These are phyloP conservation scores for Gentiana straminea DNA, from an alignment of 257 asterid genomes.

Conservation along the genomic window DNA sequence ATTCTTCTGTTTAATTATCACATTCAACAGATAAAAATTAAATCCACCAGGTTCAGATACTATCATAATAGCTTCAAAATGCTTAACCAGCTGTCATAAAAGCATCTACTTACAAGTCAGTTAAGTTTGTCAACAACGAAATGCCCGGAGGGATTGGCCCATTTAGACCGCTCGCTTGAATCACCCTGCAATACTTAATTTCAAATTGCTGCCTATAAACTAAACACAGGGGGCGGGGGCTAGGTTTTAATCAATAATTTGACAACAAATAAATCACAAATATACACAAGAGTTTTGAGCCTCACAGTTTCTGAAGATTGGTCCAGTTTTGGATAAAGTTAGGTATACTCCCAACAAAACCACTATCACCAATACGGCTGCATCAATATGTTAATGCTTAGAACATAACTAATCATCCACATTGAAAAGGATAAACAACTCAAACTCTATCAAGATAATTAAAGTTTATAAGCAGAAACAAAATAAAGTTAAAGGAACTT, in stretches of 20 bases:
- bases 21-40: not conserved
- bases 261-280: not conserved
- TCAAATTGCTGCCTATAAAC: slow-evolving; percentile 34
- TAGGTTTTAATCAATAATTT: not conserved
- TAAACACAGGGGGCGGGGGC: not conserved
- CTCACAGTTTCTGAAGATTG: slow-evolving; percentile 41
- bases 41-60: too few species aligned
- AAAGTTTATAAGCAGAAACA: not conserved
- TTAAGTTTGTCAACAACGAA: slow-evolving; percentile 41
- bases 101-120: slow-evolving; percentile 40
- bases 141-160: slow-evolving; percentile 61
- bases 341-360: slow-evolving; percentile 52
- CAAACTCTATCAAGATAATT: not conserved
- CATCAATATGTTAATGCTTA: slow-evolving; percentile 4
- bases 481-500: slow-evolving; percentile 11
- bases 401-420: too few species aligned
- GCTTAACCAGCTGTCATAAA: not conserved
- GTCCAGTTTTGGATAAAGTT: slow-evolving; percentile 42
- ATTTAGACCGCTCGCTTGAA: slow-evolving; percentile 59
- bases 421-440: not conserved
- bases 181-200: slow-evolving; percentile 24
- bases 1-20: slow-evolving; percentile 44
- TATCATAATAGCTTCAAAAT: not conserved
- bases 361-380: slow-evolving; percentile 51
- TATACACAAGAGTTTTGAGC: not conserved